Evolutionary conservation across 768 basidiomycete genomes (phyloP).

Genomic region (Leccinum ochraceum): DNA sequence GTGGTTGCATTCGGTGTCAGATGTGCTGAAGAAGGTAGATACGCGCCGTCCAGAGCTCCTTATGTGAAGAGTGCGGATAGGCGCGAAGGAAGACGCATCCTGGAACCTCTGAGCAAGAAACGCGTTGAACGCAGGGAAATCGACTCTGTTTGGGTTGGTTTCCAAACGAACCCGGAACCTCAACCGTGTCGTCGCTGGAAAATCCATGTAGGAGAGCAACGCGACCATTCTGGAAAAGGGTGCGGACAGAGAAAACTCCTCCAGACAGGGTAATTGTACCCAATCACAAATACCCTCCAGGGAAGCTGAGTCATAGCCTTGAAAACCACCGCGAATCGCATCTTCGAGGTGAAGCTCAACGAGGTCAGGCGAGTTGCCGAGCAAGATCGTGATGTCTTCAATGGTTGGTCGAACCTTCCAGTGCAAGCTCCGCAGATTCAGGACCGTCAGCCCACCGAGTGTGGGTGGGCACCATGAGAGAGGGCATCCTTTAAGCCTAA

Average conservation of each 20-base stretch:
- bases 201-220: background rate
- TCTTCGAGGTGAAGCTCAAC: background rate
- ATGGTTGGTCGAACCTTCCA: background rate
- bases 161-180: conserved; percentile 1
- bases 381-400: background rate
- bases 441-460: conserved; percentile 4
- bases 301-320: background rate
- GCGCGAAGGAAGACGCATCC: background rate
- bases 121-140: background rate
- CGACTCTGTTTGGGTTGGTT: background rate
- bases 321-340: background rate
- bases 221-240: background rate
- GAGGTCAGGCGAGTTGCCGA: conserved; percentile 4
- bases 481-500: background rate
- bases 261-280: background rate
- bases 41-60: too few relatives aligned
- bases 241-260: background rate
- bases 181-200: background rate
- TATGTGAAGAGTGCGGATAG: background rate
- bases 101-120: background rate
- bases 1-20: background rate
- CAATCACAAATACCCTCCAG: background rate
- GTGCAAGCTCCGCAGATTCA: background rate
- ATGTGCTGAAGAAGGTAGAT: background rate
- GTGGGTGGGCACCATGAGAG: background rate